Conservation (phyloP, 2,329 filamentous ascomycete genomes). For the Furcasterigmium furcatum region DNA sequence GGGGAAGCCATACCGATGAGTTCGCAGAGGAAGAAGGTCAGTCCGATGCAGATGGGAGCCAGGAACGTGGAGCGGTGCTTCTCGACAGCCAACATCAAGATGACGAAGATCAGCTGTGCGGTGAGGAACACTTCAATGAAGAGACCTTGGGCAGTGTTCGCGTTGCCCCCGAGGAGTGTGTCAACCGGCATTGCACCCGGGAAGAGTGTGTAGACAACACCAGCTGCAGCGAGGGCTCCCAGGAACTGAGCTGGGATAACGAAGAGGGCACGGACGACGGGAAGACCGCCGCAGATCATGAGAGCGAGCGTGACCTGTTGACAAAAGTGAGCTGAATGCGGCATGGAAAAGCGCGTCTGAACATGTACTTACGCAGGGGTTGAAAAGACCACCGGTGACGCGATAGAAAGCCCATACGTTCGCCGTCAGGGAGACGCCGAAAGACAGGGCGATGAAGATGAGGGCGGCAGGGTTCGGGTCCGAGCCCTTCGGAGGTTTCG, state of each 20-base stretch:
- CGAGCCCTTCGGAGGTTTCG: background rate
- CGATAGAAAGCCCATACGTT: slow-evolving; percentile 57
- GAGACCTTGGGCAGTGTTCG: slow-evolving; percentile 53
- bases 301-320: slow-evolving; percentile 56
- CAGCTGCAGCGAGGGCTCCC: slow-evolving; percentile 56
- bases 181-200: slow-evolving; percentile 52
- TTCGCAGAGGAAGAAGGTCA: slow-evolving; percentile 63
- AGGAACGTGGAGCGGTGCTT: slow-evolving; percentile 72
- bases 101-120: slow-evolving; percentile 58
- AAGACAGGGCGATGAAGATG: slow-evolving; percentile 46
- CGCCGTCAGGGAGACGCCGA: slow-evolving; percentile 46
- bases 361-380: slow-evolving; percentile 39
- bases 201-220: slow-evolving; percentile 53
- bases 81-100: slow-evolving; percentile 68
- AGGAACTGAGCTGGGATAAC: slow-evolving; percentile 56
- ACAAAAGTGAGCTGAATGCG: too few species aligned
- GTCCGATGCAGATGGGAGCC: slow-evolving; percentile 69
- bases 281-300: slow-evolving; percentile 54
- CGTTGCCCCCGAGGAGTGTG: slow-evolving; percentile 51
- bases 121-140: slow-evolving; percentile 68
- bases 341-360: background rate
- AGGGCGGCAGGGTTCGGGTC: slow-evolving; percentile 28
- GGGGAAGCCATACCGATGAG: slow-evolving; percentile 32
- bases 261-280: slow-evolving; percentile 45
- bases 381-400: slow-evolving; percentile 49